Percentiles rank a stretch among this genome's conserved stretches.
Conservation (phyloP, 345 rosid species). For the Physaria fendleri region DNA sequence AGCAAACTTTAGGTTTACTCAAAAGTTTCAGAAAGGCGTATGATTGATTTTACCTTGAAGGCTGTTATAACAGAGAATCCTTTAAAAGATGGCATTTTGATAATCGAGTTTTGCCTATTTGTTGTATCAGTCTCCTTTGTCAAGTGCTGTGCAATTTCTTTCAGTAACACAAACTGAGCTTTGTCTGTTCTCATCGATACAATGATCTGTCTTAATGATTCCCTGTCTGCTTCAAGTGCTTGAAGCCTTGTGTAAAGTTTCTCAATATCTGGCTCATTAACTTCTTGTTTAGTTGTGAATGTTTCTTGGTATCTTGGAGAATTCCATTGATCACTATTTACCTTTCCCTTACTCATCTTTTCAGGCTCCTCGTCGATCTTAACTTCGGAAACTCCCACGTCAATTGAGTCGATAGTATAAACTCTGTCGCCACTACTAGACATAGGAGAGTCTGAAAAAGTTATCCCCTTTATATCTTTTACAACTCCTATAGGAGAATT, state of each 20-base stretch:
- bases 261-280: conserved; percentile 65
- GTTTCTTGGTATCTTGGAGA: conserved; percentile 41
- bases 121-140: conserved; percentile 58
- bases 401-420: conserved; percentile 68
- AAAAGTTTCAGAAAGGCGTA: not conserved
- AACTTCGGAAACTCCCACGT: conserved; percentile 42
- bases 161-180: conserved; percentile 75
- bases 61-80: conserved; percentile 44
- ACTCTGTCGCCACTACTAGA: conserved; percentile 50
- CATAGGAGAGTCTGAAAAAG: conserved; percentile 48
- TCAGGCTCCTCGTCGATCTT: conserved; percentile 31
- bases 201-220: conserved; percentile 88
- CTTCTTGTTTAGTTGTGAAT: conserved; percentile 36
- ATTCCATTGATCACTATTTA: conserved; percentile 37
- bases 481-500: conserved; percentile 42
- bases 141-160: conserved; percentile 89
- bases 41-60: conserved; percentile 59
- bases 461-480: conserved; percentile 39
- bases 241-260: conserved; percentile 87
- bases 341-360: conserved; percentile 11
- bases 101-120: conserved; percentile 34
- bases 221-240: conserved; percentile 93
- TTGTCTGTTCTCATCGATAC: conserved; percentile 89
- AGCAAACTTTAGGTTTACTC: not conserved
- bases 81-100: conserved; percentile 41